A percentile compares a stretch with the other conserved stretches of the same genome.
Conservation (phyloP, 306 rosid genomes). For the Cicer cuneatum region DNA sequence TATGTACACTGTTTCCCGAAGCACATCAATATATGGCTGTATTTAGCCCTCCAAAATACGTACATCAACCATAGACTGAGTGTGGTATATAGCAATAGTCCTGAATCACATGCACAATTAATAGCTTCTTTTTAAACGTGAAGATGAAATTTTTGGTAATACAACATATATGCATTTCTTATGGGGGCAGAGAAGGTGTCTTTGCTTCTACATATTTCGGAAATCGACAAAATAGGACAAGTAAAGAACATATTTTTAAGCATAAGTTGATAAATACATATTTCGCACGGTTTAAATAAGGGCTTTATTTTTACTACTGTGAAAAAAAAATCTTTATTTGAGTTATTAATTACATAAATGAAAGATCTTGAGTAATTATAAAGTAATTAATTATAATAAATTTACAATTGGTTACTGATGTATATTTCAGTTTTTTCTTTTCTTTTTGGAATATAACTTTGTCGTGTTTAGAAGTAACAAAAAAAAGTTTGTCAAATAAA, state of each 20-base stretch:
- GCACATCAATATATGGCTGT: background rate
- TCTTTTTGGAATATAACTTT: background rate
- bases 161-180: conserved; percentile 47
- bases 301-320: conserved; percentile 25
- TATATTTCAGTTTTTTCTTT: background rate
- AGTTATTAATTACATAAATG: no score
- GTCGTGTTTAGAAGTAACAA: background rate
- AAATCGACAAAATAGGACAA: conserved; percentile 56
- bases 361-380: no score
- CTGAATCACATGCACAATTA: conserved; percentile 47
- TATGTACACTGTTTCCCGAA: conserved; percentile 15
- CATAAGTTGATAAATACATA: conserved; percentile 40
- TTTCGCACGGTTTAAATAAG: conserved; percentile 58
- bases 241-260: conserved; percentile 47
- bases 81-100: conserved; percentile 20
- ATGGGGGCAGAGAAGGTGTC: conserved; percentile 44
- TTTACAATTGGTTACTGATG: no score
- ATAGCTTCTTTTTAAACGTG: conserved; percentile 56
- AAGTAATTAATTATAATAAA: no score
- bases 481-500: background rate
- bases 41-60: conserved; percentile 33
- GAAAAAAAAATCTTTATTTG: no score
- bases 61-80: conserved; percentile 39
- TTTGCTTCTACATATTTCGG: conserved; percentile 50
- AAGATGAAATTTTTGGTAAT: conserved; percentile 47